Evolutionary conservation across 306 rosid species (phyloP), one percentile per base, ranked within the genome.

Genomic region (Castanospermum australe): DNA sequence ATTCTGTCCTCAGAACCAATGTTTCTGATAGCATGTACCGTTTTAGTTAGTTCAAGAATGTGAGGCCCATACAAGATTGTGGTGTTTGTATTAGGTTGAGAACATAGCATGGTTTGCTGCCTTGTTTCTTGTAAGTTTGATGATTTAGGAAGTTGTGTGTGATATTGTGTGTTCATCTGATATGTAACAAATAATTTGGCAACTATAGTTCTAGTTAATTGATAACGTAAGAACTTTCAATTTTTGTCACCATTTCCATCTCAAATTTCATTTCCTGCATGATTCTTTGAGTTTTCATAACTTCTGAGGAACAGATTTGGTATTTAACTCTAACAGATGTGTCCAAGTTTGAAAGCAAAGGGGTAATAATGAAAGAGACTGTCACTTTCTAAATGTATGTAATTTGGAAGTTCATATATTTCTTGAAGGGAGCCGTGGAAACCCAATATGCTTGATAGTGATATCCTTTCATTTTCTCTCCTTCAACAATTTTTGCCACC

Each of bases 361-460:
- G 8, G 11, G 38, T 62, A 12, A 18, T 35, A 14, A 36, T 8
- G 39, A 21, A 50, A 32, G 38, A 42, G 55, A 67, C 21, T 12
- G 6, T 67, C 20, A 12, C 56, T 67, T 21, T 62, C 71, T n/a
- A 28, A 41, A 15, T 48, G 32, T 20, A 9, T 51, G 35, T 24
- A 3, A 33, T 51, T 50, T 51, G 62, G 25, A 48, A 69, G 30
- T 35, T 35, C 52, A 41, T 56, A 41, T 0, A 8, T 73, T 38
- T 38, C 20, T 9, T 39, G 55, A 45, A 55, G 55, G 44, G 56
- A 4, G 28, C 51, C n/a, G 30, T 55, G 51, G 56, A 73, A 78
- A 44, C 25, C 11, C 44, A 67, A 41, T 33, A 13, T 60, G 55
- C 47, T 61, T 42, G 84, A 80, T 42, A 77, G 32, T 48, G 17